Conservation (phyloP, 805 yeast genomes). For the Candida pseudofarinosa region DNA sequence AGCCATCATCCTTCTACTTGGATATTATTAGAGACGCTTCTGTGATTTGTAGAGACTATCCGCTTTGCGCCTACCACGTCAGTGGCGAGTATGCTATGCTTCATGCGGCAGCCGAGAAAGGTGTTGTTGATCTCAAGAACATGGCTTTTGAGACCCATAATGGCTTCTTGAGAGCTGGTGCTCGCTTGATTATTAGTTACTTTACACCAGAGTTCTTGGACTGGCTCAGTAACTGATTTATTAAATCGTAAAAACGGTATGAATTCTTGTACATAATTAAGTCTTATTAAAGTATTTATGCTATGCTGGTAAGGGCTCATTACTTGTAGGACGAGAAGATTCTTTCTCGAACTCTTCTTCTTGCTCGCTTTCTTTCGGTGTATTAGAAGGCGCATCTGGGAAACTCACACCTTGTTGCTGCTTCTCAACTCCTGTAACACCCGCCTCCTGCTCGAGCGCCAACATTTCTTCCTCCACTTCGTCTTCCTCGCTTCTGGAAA, state of each 20-base stretch:
- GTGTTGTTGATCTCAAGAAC: constrained; percentile 77
- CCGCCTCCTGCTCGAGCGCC: constrained; percentile 45
- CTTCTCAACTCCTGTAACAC: constrained; percentile 5
- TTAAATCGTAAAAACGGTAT: not conserved
- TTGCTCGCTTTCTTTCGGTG: constrained; percentile 1
- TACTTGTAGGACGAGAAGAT: constrained; percentile 1
- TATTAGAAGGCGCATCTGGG: constrained; percentile 24
- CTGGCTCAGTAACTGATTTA: constrained; percentile 52
- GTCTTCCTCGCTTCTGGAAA: constrained; percentile 46
- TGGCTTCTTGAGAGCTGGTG: constrained; percentile 95
- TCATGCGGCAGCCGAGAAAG: constrained; percentile 97
- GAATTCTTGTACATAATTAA: not conserved
- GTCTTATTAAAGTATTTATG: not conserved
- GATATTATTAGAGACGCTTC: constrained; percentile 89
- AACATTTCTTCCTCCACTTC: constrained; percentile 67
- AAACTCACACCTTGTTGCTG: constrained; percentile 9
- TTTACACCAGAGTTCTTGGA: constrained; percentile 94
- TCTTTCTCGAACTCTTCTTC: constrained; percentile 13
- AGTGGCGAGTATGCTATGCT: constrained; percentile 97
- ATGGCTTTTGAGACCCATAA: constrained; percentile 85
- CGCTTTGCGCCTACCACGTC: constrained; percentile 93
- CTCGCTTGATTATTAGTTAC: constrained; percentile 83
- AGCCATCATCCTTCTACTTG: constrained; percentile 92
- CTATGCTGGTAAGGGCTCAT: not conserved
- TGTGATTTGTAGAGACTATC: constrained; percentile 74